Evolutionary conservation across 495 filamentous ascomycete genomes (phyloP).

Genomic region (Aspergillus diversus): DNA sequence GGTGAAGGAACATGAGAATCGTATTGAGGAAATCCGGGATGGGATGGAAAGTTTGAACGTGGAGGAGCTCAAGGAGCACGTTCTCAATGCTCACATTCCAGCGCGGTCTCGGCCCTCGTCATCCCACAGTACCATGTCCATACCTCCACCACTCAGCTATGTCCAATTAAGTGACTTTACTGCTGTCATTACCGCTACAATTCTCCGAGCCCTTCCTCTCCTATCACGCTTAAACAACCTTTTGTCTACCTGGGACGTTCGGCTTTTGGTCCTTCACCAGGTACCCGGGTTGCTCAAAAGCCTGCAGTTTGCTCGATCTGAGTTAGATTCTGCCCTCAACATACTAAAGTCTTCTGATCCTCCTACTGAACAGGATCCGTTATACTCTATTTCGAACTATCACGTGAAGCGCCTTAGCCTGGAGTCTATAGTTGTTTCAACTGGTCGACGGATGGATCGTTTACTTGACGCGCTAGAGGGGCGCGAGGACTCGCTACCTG

Average conservation of each 20-base stretch:
- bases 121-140: slow-evolving; percentile 53
- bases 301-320: slow-evolving; percentile 63
- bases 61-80: slow-evolving; percentile 88
- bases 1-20: slow-evolving; percentile 67
- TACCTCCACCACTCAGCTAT: slow-evolving; percentile 59
- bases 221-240: slow-evolving; percentile 71
- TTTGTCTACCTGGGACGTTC: slow-evolving; percentile 74
- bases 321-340: slow-evolving; percentile 65
- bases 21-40: slow-evolving; percentile 76
- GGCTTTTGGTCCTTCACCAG: slow-evolving; percentile 71
- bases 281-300: slow-evolving; percentile 70
- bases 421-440: slow-evolving; percentile 66
- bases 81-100: slow-evolving; percentile 76
- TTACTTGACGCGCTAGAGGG: slow-evolving; percentile 88
- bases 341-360: slow-evolving; percentile 49
- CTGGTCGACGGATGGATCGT: slow-evolving; percentile 74
- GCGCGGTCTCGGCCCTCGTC: slow-evolving; percentile 58
- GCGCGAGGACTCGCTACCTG: slow-evolving; percentile 78
- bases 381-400: slow-evolving; percentile 55
- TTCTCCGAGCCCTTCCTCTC: slow-evolving; percentile 81
- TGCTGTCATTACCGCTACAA: slow-evolving; percentile 84
- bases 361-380: slow-evolving; percentile 21
- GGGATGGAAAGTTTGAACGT: slow-evolving; percentile 80
- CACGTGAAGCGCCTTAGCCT: slow-evolving; percentile 65
- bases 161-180: slow-evolving; percentile 80